These are phyloP conservation scores for Zelonia costaricensis DNA, from an alignment of 208 protist genomes.

Conservation along the genomic window DNA sequence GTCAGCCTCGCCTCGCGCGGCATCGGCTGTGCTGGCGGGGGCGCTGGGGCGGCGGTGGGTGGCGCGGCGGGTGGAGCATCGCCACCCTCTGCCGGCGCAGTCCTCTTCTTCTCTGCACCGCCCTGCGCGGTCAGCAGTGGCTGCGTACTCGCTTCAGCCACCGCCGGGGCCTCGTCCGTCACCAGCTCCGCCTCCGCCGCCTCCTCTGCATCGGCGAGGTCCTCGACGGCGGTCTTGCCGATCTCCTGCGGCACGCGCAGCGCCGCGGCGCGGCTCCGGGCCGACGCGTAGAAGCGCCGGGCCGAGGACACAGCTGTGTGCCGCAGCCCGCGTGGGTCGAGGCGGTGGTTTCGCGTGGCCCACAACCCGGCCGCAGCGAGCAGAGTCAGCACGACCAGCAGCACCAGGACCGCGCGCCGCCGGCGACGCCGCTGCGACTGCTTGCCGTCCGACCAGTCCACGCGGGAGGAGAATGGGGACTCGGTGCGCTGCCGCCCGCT, in stretches of 20 bases:
- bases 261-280: slow-evolving; percentile 12
- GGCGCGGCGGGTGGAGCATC: too few relatives aligned
- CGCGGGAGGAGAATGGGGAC: too few relatives aligned
- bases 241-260: slow-evolving; percentile 24
- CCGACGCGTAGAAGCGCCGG: slow-evolving; percentile 3
- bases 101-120: not conserved
- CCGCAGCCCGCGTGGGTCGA: not conserved
- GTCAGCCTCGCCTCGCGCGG: not conserved
- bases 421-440: not conserved
- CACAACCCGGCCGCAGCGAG: slow-evolving; percentile 6
- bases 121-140: not conserved
- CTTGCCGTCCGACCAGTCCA: too few relatives aligned
- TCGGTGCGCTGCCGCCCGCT: too few relatives aligned
- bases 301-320: not conserved
- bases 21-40: not conserved
- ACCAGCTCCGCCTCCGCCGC: not conserved
- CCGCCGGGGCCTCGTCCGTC: not conserved
- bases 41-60: not conserved
- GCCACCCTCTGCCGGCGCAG: too few relatives aligned
- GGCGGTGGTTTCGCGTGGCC: not conserved
- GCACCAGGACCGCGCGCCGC: slow-evolving; percentile 1
- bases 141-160: not conserved
- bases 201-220: not conserved
- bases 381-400: slow-evolving; percentile 1
- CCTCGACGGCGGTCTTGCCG: not conserved